Evolutionary conservation across 108 stramenopile genomes (phyloP), one percentile per base, ranked within the genome.

Genomic region (Aurantiochytrium sp.): DNA sequence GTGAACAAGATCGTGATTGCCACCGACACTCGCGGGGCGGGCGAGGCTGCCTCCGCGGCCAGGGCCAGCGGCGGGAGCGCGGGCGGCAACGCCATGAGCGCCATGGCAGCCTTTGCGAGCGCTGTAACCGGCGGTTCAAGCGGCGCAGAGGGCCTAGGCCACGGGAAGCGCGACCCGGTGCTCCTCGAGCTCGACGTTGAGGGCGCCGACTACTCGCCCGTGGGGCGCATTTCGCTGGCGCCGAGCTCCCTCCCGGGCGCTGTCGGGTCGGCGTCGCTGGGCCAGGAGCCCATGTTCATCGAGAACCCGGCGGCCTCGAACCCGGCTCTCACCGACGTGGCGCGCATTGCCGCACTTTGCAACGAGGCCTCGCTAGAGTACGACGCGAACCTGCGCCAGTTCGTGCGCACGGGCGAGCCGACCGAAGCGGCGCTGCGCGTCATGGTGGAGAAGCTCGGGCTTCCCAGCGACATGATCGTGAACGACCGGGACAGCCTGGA

Each of bases 371-470:
- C 89, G 37, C 85, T 88, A 10, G 91, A 90, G 37, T 90, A 81
- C 73, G 73, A 81, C 73, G 19, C 42, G 6, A 41, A 5, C 73
- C 1, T 30, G n/a, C 73, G 93, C 55, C 55, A 86, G 4, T 96
- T 94, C 85, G 92, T 89, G 68, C 90, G 96, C 27, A 93, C 94
- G 36, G 98, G 98, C n/a, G 98, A 99, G 89, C 98, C 98, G 1
- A 99, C 98, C 1, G 98, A 99, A 87, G 97, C 97, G 27, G 98
- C 97, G 1, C 89, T 98, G 12, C 96, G 95, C 59, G 95, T 97
- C 55, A 92, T 98, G 31, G 95, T 95, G 4, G 98, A 98, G 89
- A 98, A 98, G 89, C 41, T 98, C 54, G 85, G 81, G 8, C 27
- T 34, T 55, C 85, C 55, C 19, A 32, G 15, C n/a, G 54, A 55